These are phyloP conservation scores for Amanita rubescens DNA, from an alignment of 768 basidiomycete species.

Conservation along the genomic window DNA sequence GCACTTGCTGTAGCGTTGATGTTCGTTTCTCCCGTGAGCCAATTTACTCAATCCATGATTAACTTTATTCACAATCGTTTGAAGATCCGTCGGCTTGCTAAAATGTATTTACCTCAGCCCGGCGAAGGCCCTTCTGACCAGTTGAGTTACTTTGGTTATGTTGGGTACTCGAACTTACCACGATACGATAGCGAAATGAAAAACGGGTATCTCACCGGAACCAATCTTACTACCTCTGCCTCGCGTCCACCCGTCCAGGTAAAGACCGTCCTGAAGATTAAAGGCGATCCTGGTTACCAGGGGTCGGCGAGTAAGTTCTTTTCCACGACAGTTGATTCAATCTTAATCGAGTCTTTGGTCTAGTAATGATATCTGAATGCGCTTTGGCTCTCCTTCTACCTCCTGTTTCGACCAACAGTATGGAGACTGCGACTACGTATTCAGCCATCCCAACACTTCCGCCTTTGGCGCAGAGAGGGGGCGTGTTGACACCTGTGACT, in stretches of 20 bases:
- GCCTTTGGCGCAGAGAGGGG: slow-evolving; percentile 52
- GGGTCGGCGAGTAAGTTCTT: slow-evolving; percentile 42
- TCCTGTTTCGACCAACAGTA: slow-evolving; percentile 16
- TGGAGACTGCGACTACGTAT: slow-evolving; percentile 12
- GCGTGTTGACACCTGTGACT: slow-evolving; percentile 76
- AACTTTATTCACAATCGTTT: not conserved
- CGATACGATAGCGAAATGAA: slow-evolving; percentile 38
- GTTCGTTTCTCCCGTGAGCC: slow-evolving; percentile 31
- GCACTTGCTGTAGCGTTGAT: slow-evolving; percentile 25
- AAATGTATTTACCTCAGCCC: slow-evolving; percentile 40
- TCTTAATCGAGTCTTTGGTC: slow-evolving; percentile 6
- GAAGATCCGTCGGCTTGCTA: slow-evolving; percentile 52
- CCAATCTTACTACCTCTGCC: slow-evolving; percentile 64
- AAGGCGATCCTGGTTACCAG: slow-evolving; percentile 74
- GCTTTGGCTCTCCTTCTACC: slow-evolving; percentile 66
- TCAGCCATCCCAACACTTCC: slow-evolving; percentile 43
- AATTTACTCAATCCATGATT: not conserved
- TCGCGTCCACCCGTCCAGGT: slow-evolving; percentile 40
- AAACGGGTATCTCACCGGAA: slow-evolving; percentile 52
- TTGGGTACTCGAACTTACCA: not conserved
- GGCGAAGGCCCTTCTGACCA: slow-evolving; percentile 59
- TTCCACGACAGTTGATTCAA: not conserved
- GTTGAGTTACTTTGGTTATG: slow-evolving; percentile 25
- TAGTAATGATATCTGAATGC: slow-evolving; percentile 73
- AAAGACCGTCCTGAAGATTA: slow-evolving; percentile 52